Evolutionary conservation across 257 asterid species (phyloP).

Genomic region (Apocynum venetum): DNA sequence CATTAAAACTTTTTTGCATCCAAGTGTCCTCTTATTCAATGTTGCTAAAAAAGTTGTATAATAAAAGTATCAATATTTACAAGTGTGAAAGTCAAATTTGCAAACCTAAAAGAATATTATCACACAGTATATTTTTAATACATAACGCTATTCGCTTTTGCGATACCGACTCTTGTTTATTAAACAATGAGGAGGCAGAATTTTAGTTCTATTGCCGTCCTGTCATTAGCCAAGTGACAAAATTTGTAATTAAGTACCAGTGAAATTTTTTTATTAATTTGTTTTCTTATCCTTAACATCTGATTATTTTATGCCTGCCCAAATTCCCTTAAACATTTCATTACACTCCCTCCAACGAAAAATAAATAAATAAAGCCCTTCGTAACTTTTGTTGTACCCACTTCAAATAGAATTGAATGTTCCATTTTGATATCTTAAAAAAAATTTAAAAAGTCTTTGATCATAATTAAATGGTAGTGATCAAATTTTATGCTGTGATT

Average conservation of each 20-base stretch:
- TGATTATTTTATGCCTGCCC: not conserved
- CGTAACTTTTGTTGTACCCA: too few relatives aligned
- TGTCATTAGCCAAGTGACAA: not conserved
- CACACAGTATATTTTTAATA: too few relatives aligned
- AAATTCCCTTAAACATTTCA: not conserved
- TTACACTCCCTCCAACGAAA: too few relatives aligned
- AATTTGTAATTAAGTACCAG: not conserved
- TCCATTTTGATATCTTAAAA: too few relatives aligned
- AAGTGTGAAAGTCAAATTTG: too few relatives aligned
- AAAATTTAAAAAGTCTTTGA: too few relatives aligned
- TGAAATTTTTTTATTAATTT: not conserved
- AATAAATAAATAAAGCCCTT: too few relatives aligned
- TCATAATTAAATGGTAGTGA: too few relatives aligned
- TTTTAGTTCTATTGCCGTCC: not conserved
- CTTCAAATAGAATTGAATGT: too few relatives aligned
- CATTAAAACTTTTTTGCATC: not conserved
- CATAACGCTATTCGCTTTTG: not conserved
- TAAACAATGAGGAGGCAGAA: not conserved
- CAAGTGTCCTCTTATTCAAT: not conserved
- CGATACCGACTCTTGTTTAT: not conserved
- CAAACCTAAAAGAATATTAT: too few relatives aligned
- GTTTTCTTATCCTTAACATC: not conserved
- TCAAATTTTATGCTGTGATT: too few relatives aligned
- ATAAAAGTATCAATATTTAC: too few relatives aligned
- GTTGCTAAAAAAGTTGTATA: not conserved